Evolutionary conservation across 805 yeast genomes (phyloP).

Genomic region (Myxozyma neglecta): DNA sequence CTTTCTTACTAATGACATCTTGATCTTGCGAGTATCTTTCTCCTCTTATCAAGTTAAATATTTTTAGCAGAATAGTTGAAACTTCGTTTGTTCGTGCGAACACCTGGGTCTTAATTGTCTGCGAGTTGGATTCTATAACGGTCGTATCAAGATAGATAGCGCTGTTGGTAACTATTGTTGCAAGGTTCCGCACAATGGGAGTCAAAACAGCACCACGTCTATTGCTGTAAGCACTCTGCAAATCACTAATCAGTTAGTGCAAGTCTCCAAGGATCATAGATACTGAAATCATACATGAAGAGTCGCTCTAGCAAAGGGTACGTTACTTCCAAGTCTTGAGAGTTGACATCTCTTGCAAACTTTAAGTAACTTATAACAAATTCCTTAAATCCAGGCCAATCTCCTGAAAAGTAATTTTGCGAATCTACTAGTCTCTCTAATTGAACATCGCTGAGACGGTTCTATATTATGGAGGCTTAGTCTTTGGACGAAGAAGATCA

Average conservation of each 20-base stretch:
- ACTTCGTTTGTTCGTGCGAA: conserved; percentile 43
- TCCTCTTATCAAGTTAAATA: conserved; percentile 62
- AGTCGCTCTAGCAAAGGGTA: conserved; percentile 54
- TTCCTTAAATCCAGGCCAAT: conserved; percentile 50
- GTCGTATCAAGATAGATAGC: conserved; percentile 22
- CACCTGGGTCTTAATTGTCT: conserved; percentile 41
- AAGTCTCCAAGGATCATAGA: conserved; percentile 27
- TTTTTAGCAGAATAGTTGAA: conserved; percentile 55
- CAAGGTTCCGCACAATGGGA: conserved; percentile 8
- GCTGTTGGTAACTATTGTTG: conserved; percentile 12
- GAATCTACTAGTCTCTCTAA: conserved; percentile 35
- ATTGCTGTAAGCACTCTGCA: conserved; percentile 43
- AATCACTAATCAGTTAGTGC: conserved; percentile 35
- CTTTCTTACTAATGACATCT: conserved; percentile 43
- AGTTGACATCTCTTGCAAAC: conserved; percentile 53
- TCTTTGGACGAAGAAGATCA: too few species aligned
- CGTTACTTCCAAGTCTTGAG: conserved; percentile 51
- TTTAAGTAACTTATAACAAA: conserved; percentile 48
- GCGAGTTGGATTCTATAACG: conserved; percentile 20
- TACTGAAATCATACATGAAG: conserved; percentile 37
- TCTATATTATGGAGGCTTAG: too few species aligned
- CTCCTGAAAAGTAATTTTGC: conserved; percentile 39
- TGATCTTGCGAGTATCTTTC: conserved; percentile 39
- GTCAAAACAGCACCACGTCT: conserved; percentile 36
- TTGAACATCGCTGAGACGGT: background rate